A percentile compares a stretch with the other conserved stretches of the same genome.
phyloP scores from a whole-genome alignment of 805 yeast genomes.

The Helenozyma baotianmanensis region DNA sequence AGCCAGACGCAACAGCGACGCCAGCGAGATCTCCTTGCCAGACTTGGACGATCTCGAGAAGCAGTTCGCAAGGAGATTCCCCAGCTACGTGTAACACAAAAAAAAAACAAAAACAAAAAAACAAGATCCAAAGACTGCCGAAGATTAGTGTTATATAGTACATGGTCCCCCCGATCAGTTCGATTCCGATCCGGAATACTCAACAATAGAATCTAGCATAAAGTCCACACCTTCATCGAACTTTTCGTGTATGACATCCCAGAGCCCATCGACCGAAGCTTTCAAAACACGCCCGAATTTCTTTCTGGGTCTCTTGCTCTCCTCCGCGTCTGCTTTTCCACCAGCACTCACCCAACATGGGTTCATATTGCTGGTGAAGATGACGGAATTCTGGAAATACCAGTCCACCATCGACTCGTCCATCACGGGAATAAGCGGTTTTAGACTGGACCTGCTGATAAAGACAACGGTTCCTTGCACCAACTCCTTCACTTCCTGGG shows the following conservation, averaged over 20 bases:
- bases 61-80: slow-evolving; percentile 54
- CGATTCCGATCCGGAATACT: slow-evolving; percentile 13
- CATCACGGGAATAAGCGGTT: slow-evolving; percentile 77
- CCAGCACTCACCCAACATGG: slow-evolving; percentile 69
- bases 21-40: slow-evolving; percentile 42
- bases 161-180: slow-evolving; percentile 4
- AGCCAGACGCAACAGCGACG: slow-evolving; percentile 29
- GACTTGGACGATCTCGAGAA: slow-evolving; percentile 58
- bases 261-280: slow-evolving; percentile 67
- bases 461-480: slow-evolving; percentile 70
- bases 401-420: slow-evolving; percentile 90
- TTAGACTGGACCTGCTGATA: slow-evolving; percentile 62
- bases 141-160: too few species aligned
- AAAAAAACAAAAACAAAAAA: too few species aligned
- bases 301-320: slow-evolving; percentile 71
- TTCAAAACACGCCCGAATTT: slow-evolving; percentile 87
- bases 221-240: slow-evolving; percentile 85
- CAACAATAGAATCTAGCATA: slow-evolving; percentile 71
- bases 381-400: slow-evolving; percentile 81
- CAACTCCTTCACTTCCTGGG: slow-evolving; percentile 48
- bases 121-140: too few species aligned
- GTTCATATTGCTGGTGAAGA: slow-evolving; percentile 72
- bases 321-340: slow-evolving; percentile 26
- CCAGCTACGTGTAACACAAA: slow-evolving; percentile 45
- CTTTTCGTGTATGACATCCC: slow-evolving; percentile 72